Evolutionary conservation across 176 grass and related monocot genomes (phyloP), one percentile per base, ranked within the genome.

Genomic region (Alopecurus myosuroides): DNA sequence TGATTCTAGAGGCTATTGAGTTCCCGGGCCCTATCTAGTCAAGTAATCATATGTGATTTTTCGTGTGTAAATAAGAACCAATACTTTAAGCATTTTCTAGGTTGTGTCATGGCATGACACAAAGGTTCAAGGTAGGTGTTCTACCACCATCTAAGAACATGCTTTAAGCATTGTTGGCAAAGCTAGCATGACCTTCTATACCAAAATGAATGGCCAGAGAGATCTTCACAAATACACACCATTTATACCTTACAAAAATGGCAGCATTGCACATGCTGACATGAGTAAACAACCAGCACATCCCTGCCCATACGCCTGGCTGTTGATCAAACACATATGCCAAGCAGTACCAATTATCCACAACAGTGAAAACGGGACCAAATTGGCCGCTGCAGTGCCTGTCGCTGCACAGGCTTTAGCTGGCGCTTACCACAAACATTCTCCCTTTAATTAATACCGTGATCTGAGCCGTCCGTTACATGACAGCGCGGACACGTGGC

Each of bases 401-500:
- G 17, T 68, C 8, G 3, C 64, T 35, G 33, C 4, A 11, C 34
- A 5, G 66, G 36, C 22, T 15, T 9, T 22, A 37, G 64, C 19
- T 67, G 64, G 33, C 44, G 37, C 33, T 70, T 39, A 49, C 4
- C 46, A 17, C n/a, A 72, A 72, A 44, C n/a, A 25, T 42, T 71
- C 23, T 44, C n/a, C 68, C 37, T 40, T 12, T 14, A 44, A 71
- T 45, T 45, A 45, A 49, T 22, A 7, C 51, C 11, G 11, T 20
- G 55, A 76, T 89, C 82, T 23, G 29, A 20, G 8, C 87, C 77
- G 68, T 84, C 36, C 45, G 17, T 13, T n/a, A 17, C 50, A 56
- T 5, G 63, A 60, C 82, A 51, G 17, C 36, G 57, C 41, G 26
- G 79, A 7, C 58, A 57, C 26, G 30, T 51, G 44, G 44, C 5